Evolutionary conservation across 805 yeast genomes (phyloP).

Genomic region (Ogataea populi-albae): DNA sequence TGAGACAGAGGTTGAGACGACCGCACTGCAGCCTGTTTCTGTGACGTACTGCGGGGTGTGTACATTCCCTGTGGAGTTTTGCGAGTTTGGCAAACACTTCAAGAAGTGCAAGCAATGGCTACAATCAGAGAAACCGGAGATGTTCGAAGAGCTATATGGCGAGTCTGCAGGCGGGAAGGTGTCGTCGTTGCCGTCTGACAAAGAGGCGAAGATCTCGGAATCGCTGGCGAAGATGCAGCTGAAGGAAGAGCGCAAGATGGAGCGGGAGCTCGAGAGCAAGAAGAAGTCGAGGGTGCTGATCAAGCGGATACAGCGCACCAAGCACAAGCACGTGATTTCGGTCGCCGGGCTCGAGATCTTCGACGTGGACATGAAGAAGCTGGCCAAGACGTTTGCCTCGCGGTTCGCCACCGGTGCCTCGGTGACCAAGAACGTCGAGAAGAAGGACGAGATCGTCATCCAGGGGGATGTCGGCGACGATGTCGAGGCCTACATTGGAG

Average conservation of each 20-base stretch:
- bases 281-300: slow-evolving; percentile 77
- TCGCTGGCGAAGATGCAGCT: slow-evolving; percentile 82
- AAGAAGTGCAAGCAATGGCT: slow-evolving; percentile 87
- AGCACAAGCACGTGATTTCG: slow-evolving; percentile 82
- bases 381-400: slow-evolving; percentile 88
- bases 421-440: slow-evolving; percentile 84
- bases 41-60: slow-evolving; percentile 77
- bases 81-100: slow-evolving; percentile 84
- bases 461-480: slow-evolving; percentile 96
- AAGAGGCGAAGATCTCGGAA: slow-evolving; percentile 76
- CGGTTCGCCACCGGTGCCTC: slow-evolving; percentile 96
- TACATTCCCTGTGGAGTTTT: slow-evolving; percentile 83
- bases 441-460: slow-evolving; percentile 85
- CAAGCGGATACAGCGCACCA: slow-evolving; percentile 86
- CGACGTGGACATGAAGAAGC: slow-evolving; percentile 83
- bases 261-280: slow-evolving; percentile 76
- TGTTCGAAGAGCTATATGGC: slow-evolving; percentile 59
- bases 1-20: slow-evolving; percentile 6
- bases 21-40: slow-evolving; percentile 21
- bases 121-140: slow-evolving; percentile 51
- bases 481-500: slow-evolving; percentile 72
- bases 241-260: slow-evolving; percentile 81
- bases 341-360: slow-evolving; percentile 86
- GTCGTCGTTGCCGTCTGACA: slow-evolving; percentile 64
- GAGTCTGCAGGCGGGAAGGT: slow-evolving; percentile 48